A percentile compares a stretch with the other conserved stretches of the same genome.
Evolutionary conservation across 495 filamentous ascomycete genomes (phyloP).

Genomic region (Aspergillus egyptiacus): DNA sequence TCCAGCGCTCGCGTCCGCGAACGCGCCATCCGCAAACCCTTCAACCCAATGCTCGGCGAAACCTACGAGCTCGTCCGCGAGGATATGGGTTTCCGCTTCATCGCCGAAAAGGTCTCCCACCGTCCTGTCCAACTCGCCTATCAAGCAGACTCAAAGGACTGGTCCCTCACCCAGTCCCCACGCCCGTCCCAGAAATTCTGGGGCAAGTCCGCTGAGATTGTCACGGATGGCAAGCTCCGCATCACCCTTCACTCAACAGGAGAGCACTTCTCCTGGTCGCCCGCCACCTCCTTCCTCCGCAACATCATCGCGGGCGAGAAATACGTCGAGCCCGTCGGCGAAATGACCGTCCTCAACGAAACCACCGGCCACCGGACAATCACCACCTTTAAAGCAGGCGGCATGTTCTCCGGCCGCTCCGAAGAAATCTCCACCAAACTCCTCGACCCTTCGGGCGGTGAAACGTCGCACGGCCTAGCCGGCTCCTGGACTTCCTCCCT

Average conservation of each 20-base stretch:
- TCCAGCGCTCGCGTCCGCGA: slow-evolving; percentile 77
- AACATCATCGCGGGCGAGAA: slow-evolving; percentile 98
- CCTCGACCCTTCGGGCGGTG: slow-evolving; percentile 56
- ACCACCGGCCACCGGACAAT: slow-evolving; percentile 70
- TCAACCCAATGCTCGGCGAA: slow-evolving; percentile 96
- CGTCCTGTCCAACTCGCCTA: slow-evolving; percentile 87
- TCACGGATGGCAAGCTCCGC: slow-evolving; percentile 79
- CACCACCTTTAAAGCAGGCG: slow-evolving; percentile 82
- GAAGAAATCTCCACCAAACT: slow-evolving; percentile 79
- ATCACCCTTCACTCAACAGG: slow-evolving; percentile 62
- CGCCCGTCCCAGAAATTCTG: slow-evolving; percentile 94
- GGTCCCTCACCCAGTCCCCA: slow-evolving; percentile 82
- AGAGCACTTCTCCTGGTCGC: slow-evolving; percentile 77
- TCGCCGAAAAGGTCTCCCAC: slow-evolving; percentile 90
- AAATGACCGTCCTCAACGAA: slow-evolving; percentile 76
- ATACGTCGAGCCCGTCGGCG: slow-evolving; percentile 91
- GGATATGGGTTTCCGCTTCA: slow-evolving; percentile 79
- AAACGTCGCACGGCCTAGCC: slow-evolving; percentile 54
- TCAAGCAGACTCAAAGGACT: slow-evolving; percentile 77
- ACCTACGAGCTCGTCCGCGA: slow-evolving; percentile 90
- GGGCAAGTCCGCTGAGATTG: slow-evolving; percentile 92
- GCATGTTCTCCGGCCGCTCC: slow-evolving; percentile 91
- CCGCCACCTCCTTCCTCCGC: slow-evolving; percentile 81
- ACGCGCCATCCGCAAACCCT: slow-evolving; percentile 90
- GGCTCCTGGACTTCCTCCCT: slow-evolving; percentile 84